These are phyloP conservation scores for Poa annua DNA, from an alignment of 176 grass and related monocot genomes.

Conservation along the genomic window DNA sequence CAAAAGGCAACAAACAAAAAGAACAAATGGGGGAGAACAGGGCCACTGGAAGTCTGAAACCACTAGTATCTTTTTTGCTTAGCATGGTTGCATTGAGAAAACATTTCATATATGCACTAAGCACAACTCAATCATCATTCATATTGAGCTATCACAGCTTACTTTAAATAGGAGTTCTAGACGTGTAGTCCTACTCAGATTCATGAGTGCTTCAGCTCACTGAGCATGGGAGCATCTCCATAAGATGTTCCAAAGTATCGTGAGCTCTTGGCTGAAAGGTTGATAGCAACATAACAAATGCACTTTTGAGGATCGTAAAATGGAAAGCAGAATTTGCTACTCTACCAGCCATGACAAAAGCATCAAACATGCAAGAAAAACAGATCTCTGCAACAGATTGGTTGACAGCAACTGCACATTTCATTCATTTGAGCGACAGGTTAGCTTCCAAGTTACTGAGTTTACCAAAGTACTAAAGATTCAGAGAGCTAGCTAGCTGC, in stretches of 20 bases:
- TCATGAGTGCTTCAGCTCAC: background rate
- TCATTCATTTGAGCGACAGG: constrained; percentile 5
- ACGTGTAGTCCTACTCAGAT: background rate
- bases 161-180: constrained; percentile 3
- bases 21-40: background rate
- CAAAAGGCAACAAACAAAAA: constrained; percentile 25
- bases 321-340: background rate
- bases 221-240: constrained; percentile 32
- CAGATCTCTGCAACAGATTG: constrained; percentile 10
- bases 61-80: background rate
- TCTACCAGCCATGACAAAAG: background rate
- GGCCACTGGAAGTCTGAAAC: background rate
- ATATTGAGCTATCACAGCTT: background rate
- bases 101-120: no score
- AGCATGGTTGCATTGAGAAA: no score
- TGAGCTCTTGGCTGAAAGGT: constrained; percentile 22
- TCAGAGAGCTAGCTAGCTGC: constrained; percentile 46
- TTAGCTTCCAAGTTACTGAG: constrained; percentile 9
- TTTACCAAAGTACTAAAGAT: constrained; percentile 7
- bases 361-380: background rate
- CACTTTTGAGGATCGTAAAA: background rate
- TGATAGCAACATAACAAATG: background rate
- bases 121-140: constrained; percentile 17
- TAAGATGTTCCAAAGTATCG: constrained; percentile 53
- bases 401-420: constrained; percentile 38